Base-by-base conservation (phyloP, 2,329 filamentous ascomycete species). In the Cryoendolithus antarcticus region DNA sequence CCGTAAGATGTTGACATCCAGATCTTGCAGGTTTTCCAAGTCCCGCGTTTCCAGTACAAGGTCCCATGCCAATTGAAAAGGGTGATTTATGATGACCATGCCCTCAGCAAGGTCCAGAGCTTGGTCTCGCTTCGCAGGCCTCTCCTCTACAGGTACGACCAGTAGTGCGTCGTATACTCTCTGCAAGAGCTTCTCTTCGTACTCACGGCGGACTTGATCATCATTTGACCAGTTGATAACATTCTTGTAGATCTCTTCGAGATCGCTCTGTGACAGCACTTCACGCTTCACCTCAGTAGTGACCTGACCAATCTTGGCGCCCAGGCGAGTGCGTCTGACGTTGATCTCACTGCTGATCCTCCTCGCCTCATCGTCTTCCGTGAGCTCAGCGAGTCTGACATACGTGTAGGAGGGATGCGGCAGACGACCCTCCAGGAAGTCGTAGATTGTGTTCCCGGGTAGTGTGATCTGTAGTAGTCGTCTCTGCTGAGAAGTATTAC, bases 41-140 rank as follows among this genome's bases (percentile, higher is more conserved):
- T 95, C 88, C 49, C 82, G 75, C 83, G 89, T 96, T 55, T 96
- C 85, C 42, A 98, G 69, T 24, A 82, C 74, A 44, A 95, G 80
- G 51, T 86, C 81, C 93, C 93, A 98, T 0, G 91, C 91, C 10
- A 93, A 70, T 46, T 80, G 76, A 62, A 81, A 94, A 0, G 86
- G 84, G 51, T 96, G 86, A 52, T 89, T 88, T 57, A 98, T 91
- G 43, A 94, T 83, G 44, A 98, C 89, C 83, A 98, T 94, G 44
- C 89, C 91, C 46, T 80, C 77, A 1, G 89, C 86, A 38, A 91
- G 66, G 43, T 82, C 80, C 52, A 82, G 63, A 0, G 94, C 80
- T 46, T 82, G 78, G 28, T 76, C 66, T 19, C 83, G 74, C 58
- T 93, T 86, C 11, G 67, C 61, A 1, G 63, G 56, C 61, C 96